phyloP scores from a whole-genome alignment of 257 asterid genomes.

The Solanum acaule region DNA sequence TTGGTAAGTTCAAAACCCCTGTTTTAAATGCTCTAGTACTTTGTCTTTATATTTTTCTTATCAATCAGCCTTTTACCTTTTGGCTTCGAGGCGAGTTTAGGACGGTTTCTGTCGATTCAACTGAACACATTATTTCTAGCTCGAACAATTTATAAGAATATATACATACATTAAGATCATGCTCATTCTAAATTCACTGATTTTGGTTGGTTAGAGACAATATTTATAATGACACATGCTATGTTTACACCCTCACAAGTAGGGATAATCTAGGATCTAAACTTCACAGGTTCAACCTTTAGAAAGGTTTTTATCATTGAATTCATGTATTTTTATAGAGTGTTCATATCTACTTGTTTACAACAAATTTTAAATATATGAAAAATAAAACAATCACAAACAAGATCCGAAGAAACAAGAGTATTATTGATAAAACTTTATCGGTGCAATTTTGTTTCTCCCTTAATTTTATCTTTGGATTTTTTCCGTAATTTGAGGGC shows the following conservation, averaged over 20 bases:
- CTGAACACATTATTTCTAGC: slow-evolving; percentile 21
- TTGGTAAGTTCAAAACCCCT: slow-evolving; percentile 35
- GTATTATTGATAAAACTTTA: not conserved
- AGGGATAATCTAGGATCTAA: not conserved
- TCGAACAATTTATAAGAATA: slow-evolving; percentile 13
- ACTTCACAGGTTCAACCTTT: not conserved
- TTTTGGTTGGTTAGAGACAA: not conserved
- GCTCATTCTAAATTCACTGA: not conserved
- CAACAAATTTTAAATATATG: not conserved
- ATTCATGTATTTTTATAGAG: not conserved
- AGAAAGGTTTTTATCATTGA: not conserved
- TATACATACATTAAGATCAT: not conserved
- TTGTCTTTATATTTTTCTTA: not conserved
- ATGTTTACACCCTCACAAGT: not conserved
- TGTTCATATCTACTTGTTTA: not conserved
- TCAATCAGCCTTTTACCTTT: not conserved
- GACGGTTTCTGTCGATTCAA: not conserved
- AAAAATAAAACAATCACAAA: too few relatives aligned
- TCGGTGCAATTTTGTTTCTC: not conserved
- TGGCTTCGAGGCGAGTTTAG: not conserved
- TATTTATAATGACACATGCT: not conserved
- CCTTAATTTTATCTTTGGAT: too few relatives aligned
- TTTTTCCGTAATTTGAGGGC: too few relatives aligned
- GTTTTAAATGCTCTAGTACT: not conserved
- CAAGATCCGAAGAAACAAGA: not conserved